These are phyloP conservation scores for Triglochin maritima DNA, from an alignment of 106 monocot species.

Conservation along the genomic window DNA sequence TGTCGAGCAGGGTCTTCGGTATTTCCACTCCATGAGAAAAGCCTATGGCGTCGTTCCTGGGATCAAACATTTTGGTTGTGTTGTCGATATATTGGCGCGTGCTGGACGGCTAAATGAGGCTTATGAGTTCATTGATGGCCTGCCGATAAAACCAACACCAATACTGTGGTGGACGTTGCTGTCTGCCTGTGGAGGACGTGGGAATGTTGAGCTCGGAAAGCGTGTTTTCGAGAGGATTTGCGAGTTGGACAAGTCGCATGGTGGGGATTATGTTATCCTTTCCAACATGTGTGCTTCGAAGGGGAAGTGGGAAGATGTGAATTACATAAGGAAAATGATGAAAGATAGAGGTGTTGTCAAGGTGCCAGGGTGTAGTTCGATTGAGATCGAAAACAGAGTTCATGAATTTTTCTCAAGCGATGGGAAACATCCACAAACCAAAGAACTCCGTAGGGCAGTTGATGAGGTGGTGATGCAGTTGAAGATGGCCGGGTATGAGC, in stretches of 20 bases:
- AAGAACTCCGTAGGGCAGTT: constrained; percentile 32
- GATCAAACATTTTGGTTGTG: constrained; percentile 64
- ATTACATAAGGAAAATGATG: constrained; percentile 44
- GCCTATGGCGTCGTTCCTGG: constrained; percentile 24
- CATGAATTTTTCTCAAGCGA: constrained; percentile 73
- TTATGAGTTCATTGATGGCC: constrained; percentile 35
- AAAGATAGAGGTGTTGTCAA: constrained; percentile 39
- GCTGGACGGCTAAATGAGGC: constrained; percentile 47
- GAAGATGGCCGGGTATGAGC: constrained; percentile 43
- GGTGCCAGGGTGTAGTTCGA: constrained; percentile 71
- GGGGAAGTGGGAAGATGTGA: constrained; percentile 53
- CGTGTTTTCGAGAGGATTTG: constrained; percentile 49
- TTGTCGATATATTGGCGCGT: constrained; percentile 61
- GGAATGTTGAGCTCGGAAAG: constrained; percentile 51
- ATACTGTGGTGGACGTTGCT: constrained; percentile 62
- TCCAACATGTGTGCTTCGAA: constrained; percentile 53
- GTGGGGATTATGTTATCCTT: constrained; percentile 66
- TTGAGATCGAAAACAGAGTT: constrained; percentile 42
- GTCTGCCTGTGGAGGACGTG: constrained; percentile 42
- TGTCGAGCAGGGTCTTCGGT: constrained; percentile 53
- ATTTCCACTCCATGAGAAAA: constrained; percentile 38
- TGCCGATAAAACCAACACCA: constrained; percentile 43
- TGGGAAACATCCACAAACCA: constrained; percentile 44
- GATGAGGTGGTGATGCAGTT: constrained; percentile 49
- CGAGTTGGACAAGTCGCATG: constrained; percentile 48